A percentile compares a stretch with the other conserved stretches of the same genome.
Evolutionary conservation across 176 grass and related monocot genomes (phyloP).

Genomic region (Sorghum bicolor): Sorghum_bicolor_NCBIv3 NC_012877.2:58272501-58273000

Average conservation of each 20-base stretch:
- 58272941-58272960: not conserved
- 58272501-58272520: constrained; percentile 99
- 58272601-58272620: not conserved
- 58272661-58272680: not conserved
- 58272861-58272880: not conserved
- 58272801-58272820: not conserved
- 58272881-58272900: not conserved
- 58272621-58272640: constrained; percentile 25
- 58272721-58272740: too few relatives aligned
- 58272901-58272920: not conserved
- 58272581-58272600: not conserved
- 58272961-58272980: not conserved
- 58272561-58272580: constrained; percentile 36
- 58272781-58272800: not conserved
- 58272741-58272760: not conserved
- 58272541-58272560: constrained; percentile 30
- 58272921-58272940: not conserved
- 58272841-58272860: not conserved
- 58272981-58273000: not conserved
- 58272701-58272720: too few relatives aligned
- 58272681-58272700: too few relatives aligned
- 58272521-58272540: constrained; percentile 72
- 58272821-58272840: not conserved
- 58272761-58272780: not conserved
- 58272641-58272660: constrained; percentile 32